phyloP scores from a whole-genome alignment of 23 red algal genomes.

The Gracilaria vermiculophylla region DNA sequence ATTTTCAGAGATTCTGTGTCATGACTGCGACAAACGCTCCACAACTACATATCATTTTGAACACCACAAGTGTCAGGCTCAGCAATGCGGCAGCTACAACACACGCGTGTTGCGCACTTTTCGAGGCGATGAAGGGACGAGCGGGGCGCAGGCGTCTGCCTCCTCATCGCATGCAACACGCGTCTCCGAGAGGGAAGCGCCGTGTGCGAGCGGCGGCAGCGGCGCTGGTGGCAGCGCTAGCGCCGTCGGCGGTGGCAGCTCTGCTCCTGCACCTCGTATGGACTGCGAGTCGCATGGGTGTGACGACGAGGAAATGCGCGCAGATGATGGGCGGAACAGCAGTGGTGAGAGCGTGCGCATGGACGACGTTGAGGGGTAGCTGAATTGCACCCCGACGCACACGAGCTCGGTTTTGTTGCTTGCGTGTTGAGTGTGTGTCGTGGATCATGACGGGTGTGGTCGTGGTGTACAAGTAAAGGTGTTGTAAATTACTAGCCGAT shows the following conservation, averaged over 20 bases:
- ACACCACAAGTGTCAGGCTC: constrained; percentile 77
- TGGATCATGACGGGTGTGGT: too few species aligned
- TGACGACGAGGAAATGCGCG: background rate
- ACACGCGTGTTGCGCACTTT: constrained; percentile 65
- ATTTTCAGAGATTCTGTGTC: constrained; percentile 75
- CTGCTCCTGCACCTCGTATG: background rate
- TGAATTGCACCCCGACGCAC: background rate
- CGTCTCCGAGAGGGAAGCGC: background rate
- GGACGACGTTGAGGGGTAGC: background rate
- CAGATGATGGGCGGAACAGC: background rate
- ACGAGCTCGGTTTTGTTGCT: too few species aligned
- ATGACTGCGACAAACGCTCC: constrained; percentile 80
- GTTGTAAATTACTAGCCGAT: too few species aligned
- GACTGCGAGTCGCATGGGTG: background rate
- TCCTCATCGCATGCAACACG: background rate
- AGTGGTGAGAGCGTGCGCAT: background rate
- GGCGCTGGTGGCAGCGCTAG: background rate
- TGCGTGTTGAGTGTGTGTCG: background rate
- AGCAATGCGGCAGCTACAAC: constrained; percentile 82
- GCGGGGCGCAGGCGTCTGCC: background rate
- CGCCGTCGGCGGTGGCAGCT: background rate
- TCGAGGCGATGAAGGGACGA: background rate
- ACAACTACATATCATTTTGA: constrained; percentile 78
- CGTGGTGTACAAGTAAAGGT: too few species aligned
- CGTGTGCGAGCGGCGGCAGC: background rate